A percentile compares a stretch with the other conserved stretches of the same genome.
Conservation (phyloP, 1,284 basidiomycete species). For the Baeospora myosura region DNA sequence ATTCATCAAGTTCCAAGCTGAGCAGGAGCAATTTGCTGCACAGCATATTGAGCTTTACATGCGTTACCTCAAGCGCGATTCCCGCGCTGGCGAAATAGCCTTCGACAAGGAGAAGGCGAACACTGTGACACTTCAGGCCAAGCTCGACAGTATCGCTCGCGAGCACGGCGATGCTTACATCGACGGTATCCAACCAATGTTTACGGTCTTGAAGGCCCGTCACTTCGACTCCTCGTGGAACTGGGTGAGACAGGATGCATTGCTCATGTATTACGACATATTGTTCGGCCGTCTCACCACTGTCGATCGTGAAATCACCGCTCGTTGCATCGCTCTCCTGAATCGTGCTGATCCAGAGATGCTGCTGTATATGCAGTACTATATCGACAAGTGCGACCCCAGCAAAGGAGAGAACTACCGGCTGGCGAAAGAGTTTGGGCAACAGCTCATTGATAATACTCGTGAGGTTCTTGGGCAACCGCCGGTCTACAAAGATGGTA, state of each 20-base stretch:
- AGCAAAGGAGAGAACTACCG: constrained; percentile 86
- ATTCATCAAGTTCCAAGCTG: constrained; percentile 91
- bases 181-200: constrained; percentile 90
- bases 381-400: constrained; percentile 81
- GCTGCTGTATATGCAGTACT: constrained; percentile 91
- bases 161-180: constrained; percentile 93
- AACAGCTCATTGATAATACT: constrained; percentile 93
- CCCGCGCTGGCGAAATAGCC: constrained; percentile 84
- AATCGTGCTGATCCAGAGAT: constrained; percentile 92
- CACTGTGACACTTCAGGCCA: constrained; percentile 69
- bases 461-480: constrained; percentile 76
- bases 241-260: constrained; percentile 94
- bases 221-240: constrained; percentile 99
- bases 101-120: constrained; percentile 82
- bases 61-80: constrained; percentile 92
- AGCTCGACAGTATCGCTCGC: constrained; percentile 80
- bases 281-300: constrained; percentile 91
- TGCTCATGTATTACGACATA: constrained; percentile 96
- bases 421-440: constrained; percentile 94
- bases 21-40: constrained; percentile 87
- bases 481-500: constrained; percentile 90
- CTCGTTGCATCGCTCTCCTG: constrained; percentile 94
- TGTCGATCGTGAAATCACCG: constrained; percentile 93
- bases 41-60: constrained; percentile 95
- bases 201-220: constrained; percentile 92